Evolutionary conservation across 352 stramenopile genomes (phyloP).

Genomic region (Phytophthora agathidicida): DNA sequence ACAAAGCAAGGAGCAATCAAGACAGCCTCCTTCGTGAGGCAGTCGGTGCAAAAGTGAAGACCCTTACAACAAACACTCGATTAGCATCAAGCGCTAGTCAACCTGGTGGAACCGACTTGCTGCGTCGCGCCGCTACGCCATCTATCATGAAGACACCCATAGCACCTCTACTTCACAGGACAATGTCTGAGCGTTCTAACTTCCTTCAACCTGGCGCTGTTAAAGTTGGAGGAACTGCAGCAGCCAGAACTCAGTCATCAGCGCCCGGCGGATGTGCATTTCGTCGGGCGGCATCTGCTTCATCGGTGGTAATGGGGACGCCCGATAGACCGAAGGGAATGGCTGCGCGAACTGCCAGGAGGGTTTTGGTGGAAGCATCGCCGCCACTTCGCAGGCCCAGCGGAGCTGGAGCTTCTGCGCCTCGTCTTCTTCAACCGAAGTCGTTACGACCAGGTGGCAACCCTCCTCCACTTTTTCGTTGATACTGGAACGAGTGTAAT

Average conservation of each 20-base stretch:
- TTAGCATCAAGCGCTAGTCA: conserved; percentile 1
- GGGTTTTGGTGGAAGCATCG: conserved; percentile 77
- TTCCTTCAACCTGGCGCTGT: conserved; percentile 1
- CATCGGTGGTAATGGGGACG: conserved; percentile 73
- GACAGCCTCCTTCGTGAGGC: conserved; percentile 12
- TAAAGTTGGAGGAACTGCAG: background rate
- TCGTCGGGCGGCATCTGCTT: conserved; percentile 20
- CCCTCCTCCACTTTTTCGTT: conserved; percentile 37
- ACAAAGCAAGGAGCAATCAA: conserved; percentile 12
- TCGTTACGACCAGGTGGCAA: conserved; percentile 16
- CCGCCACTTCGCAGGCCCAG: conserved; percentile 67
- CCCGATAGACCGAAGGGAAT: conserved; percentile 76
- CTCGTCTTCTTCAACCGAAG: conserved; percentile 34
- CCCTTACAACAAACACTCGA: background rate
- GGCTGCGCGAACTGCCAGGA: conserved; percentile 35
- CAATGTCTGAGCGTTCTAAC: conserved; percentile 21
- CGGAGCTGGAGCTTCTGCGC: conserved; percentile 17
- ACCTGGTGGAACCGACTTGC: conserved; percentile 4
- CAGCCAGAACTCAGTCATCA: conserved; percentile 13
- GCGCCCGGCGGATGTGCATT: background rate
- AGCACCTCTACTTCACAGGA: conserved; percentile 9
- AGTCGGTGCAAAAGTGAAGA: conserved; percentile 2
- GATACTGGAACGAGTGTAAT: conserved; percentile 6
- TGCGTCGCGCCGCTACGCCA: conserved; percentile 7
- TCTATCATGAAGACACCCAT: conserved; percentile 7